phyloP scores from a whole-genome alignment of 225 moss, liverwort and hornwort genomes.

The Sphagnum contortum region DNA sequence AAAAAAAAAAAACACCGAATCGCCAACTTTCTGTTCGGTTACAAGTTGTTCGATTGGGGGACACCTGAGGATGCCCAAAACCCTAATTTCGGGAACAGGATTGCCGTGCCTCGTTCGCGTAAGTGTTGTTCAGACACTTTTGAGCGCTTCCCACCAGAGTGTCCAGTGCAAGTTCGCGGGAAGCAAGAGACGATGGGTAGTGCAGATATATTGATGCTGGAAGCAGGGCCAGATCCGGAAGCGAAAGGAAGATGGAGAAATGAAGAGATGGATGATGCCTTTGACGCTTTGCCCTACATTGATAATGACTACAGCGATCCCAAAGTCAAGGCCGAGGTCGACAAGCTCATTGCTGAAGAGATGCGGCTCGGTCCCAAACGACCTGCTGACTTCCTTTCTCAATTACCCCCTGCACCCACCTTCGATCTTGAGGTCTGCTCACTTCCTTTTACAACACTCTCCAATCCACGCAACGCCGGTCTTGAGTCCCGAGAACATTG shows the following conservation, averaged over 20 bases:
- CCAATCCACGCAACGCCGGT: too few relatives aligned
- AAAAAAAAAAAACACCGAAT: too few relatives aligned
- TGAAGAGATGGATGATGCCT: slow-evolving; percentile 44
- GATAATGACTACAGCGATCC: slow-evolving; percentile 82
- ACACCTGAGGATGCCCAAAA: too few relatives aligned
- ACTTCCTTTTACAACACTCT: too few relatives aligned
- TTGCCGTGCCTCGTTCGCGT: too few relatives aligned
- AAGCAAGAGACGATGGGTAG: slow-evolving; percentile 40
- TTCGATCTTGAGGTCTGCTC: slow-evolving; percentile 56
- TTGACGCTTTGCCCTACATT: slow-evolving; percentile 89
- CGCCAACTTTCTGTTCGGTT: too few relatives aligned
- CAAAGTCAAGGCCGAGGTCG: slow-evolving; percentile 78
- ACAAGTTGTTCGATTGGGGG: too few relatives aligned
- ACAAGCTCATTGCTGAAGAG: slow-evolving; percentile 85
- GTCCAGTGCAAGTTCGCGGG: too few relatives aligned
- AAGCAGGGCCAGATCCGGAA: slow-evolving; percentile 32
- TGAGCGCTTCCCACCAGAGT: too few relatives aligned
- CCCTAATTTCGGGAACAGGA: too few relatives aligned
- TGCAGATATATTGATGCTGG: slow-evolving; percentile 74
- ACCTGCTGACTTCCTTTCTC: slow-evolving; percentile 76
- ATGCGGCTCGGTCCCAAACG: slow-evolving; percentile 69
- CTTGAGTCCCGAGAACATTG: too few relatives aligned
- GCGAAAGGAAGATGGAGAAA: slow-evolving; percentile 63
- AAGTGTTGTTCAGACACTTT: too few relatives aligned
- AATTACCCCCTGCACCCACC: slow-evolving; percentile 58